phyloP scores from a whole-genome alignment of 768 basidiomycete species.

The Lactarius psammicola region DNA sequence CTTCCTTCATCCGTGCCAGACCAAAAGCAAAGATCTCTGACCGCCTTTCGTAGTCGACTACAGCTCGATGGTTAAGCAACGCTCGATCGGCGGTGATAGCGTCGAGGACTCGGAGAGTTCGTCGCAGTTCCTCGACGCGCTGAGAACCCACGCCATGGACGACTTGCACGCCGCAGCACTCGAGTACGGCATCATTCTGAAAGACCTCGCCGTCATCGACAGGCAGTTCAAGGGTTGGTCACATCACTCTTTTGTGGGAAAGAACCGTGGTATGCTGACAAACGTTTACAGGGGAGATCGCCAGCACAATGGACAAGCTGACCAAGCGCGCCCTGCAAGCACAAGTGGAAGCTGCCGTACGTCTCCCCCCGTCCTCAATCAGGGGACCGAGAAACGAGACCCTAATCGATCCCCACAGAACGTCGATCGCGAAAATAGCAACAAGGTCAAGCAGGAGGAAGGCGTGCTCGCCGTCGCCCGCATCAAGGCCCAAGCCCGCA shows the following conservation, averaged over 20 bases:
- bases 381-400: neutral
- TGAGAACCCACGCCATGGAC: slow-evolving; percentile 82
- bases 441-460: slow-evolving; percentile 83
- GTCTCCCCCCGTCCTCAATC: slow-evolving; percentile 31
- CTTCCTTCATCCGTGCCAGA: slow-evolving; percentile 35
- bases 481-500: slow-evolving; percentile 66
- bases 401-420: slow-evolving; percentile 46
- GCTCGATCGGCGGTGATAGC: slow-evolving; percentile 72
- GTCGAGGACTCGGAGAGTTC: slow-evolving; percentile 70
- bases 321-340: slow-evolving; percentile 83
- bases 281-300: slow-evolving; percentile 58
- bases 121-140: slow-evolving; percentile 77
- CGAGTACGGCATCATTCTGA: slow-evolving; percentile 80
- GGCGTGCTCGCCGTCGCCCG: slow-evolving; percentile 73
- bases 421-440: slow-evolving; percentile 83
- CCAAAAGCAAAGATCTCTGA: slow-evolving; percentile 8
- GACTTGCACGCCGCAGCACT: slow-evolving; percentile 78
- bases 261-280: neutral
- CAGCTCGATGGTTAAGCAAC: slow-evolving; percentile 71
- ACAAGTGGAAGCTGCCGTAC: slow-evolving; percentile 81
- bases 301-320: slow-evolving; percentile 79
- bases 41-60: slow-evolving; percentile 44
- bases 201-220: slow-evolving; percentile 85
- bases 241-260: neutral
- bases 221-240: slow-evolving; percentile 72